Conservation (phyloP, 1,284 basidiomycete species). For the Sporisorium exsertum region DNA sequence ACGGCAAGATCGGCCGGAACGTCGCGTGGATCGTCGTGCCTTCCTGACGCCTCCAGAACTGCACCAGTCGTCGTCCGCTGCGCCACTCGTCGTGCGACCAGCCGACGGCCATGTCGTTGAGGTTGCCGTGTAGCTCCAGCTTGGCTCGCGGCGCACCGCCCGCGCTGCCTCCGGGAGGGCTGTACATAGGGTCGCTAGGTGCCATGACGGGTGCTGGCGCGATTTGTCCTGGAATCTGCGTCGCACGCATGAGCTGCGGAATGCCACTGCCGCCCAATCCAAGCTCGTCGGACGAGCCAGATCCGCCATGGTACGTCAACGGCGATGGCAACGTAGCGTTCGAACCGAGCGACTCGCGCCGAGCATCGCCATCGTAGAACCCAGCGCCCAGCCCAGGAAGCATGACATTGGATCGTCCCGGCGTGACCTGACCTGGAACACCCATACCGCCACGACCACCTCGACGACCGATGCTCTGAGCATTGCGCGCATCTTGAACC, state of each 20-base stretch:
- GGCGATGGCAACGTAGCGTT: conserved; percentile 40
- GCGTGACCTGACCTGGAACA: conserved; percentile 35
- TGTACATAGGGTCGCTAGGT: conserved; percentile 46
- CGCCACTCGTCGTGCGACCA: conserved; percentile 74
- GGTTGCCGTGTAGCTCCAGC: conserved; percentile 71
- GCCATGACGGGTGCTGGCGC: conserved; percentile 23
- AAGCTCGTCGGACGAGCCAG: conserved; percentile 38
- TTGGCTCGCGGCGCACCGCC: conserved; percentile 53
- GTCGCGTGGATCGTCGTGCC: conserved; percentile 72
- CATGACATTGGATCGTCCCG: conserved; percentile 36
- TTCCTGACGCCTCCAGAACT: conserved; percentile 73
- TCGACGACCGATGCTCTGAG: conserved; percentile 32
- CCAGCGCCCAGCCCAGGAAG: conserved; percentile 34
- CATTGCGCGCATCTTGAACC: conserved; percentile 32
- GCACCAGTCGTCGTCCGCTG: conserved; percentile 72
- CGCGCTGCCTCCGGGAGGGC: conserved; percentile 35
- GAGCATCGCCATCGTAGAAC: conserved; percentile 34
- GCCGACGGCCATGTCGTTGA: conserved; percentile 72
- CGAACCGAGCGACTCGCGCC: conserved; percentile 40
- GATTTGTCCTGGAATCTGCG: conserved; percentile 41
- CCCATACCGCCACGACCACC: conserved; percentile 36
- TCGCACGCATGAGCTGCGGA: conserved; percentile 50
- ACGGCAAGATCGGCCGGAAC: conserved; percentile 71
- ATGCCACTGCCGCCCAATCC: conserved; percentile 29
- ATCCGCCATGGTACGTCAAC: conserved; percentile 25